phyloP scores from a whole-genome alignment of 2,329 filamentous ascomycete species.

The Seiridium cupressi region DNA sequence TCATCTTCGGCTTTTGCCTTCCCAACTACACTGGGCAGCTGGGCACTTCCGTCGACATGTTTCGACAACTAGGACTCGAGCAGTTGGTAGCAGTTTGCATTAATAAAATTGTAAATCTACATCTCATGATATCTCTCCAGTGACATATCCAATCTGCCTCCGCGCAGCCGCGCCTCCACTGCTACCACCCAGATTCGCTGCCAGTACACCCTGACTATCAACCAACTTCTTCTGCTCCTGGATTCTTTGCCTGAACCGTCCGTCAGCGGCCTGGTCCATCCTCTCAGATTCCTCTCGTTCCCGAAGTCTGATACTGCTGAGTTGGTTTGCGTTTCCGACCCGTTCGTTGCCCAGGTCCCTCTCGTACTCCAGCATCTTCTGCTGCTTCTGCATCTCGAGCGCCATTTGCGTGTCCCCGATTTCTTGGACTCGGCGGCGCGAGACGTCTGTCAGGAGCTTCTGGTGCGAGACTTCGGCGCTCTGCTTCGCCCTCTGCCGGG shows the following conservation, averaged over 20 bases:
- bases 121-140: slow-evolving; percentile 34
- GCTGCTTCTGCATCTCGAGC: slow-evolving; percentile 41
- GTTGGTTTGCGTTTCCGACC: slow-evolving; percentile 45
- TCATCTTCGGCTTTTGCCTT: no score
- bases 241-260: slow-evolving; percentile 42
- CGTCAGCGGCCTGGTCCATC: slow-evolving; percentile 45
- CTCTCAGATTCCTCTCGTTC: slow-evolving; percentile 51
- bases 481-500: slow-evolving; percentile 34
- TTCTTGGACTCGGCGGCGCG: slow-evolving; percentile 39
- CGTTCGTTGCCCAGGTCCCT: slow-evolving; percentile 41
- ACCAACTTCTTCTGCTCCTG: slow-evolving; percentile 51
- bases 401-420: slow-evolving; percentile 46
- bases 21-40: no score
- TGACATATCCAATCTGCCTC: slow-evolving; percentile 56
- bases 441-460: slow-evolving; percentile 43
- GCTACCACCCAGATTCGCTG: slow-evolving; percentile 29
- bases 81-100: no score
- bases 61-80: no score
- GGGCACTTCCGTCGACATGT: no score
- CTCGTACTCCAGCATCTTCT: slow-evolving; percentile 49
- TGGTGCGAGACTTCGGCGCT: slow-evolving; percentile 42
- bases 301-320: slow-evolving; percentile 46
- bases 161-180: slow-evolving; percentile 34
- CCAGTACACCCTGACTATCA: slow-evolving; percentile 39
- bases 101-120: no score